Evolutionary conservation across 139 green algal species (phyloP).

Genomic region (Chlamydomonas sp.): DNA sequence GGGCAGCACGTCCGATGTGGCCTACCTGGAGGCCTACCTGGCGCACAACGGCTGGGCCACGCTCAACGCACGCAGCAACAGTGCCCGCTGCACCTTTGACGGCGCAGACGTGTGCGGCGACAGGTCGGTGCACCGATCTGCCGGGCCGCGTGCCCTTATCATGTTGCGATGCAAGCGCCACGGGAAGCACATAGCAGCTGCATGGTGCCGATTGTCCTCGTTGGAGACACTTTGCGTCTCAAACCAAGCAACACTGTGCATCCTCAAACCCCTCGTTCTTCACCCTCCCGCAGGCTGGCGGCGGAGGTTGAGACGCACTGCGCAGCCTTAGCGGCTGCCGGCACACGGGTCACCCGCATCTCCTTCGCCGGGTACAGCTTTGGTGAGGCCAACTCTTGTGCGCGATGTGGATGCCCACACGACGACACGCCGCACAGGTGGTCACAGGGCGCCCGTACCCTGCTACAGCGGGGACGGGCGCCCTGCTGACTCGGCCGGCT

Average conservation of each 20-base stretch:
- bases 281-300: not conserved
- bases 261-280: not conserved
- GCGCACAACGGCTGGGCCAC: not conserved
- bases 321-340: not conserved
- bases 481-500: too few species aligned
- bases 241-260: not conserved
- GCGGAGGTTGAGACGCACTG: slow-evolving; percentile 30
- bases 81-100: slow-evolving; percentile 16
- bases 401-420: too few species aligned
- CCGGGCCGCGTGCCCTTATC: not conserved
- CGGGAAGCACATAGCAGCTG: not conserved
- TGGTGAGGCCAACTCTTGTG: not conserved
- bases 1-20: slow-evolving; percentile 29
- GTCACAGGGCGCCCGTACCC: too few species aligned
- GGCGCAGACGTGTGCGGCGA: slow-evolving; percentile 29
- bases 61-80: slow-evolving; percentile 31
- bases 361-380: slow-evolving; percentile 39
- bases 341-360: slow-evolving; percentile 3
- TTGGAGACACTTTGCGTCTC: not conserved
- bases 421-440: too few species aligned
- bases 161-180: not conserved
- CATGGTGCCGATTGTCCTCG: not conserved
- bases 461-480: too few species aligned
- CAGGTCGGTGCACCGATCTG: not conserved
- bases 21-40: slow-evolving; percentile 18